A percentile compares a stretch with the other conserved stretches of the same genome.
Conservation (phyloP, 805 yeast genomes). For the Nakazawaea pomicola region DNA sequence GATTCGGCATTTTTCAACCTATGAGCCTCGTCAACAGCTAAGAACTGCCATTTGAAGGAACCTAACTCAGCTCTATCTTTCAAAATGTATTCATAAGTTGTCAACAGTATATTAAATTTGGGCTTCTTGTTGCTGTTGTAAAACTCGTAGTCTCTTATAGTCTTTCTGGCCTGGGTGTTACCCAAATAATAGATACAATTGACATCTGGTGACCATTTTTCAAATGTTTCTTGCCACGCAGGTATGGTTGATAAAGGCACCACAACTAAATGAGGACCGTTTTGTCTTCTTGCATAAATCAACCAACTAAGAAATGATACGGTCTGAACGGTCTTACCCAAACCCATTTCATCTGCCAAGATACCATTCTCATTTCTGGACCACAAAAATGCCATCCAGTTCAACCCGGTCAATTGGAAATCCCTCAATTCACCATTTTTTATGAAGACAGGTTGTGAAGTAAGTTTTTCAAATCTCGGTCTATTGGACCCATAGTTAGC, state of each 20-base stretch:
- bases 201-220: conserved; percentile 94
- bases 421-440: conserved; percentile 91
- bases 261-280: conserved; percentile 95
- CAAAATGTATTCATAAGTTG: conserved; percentile 94
- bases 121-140: conserved; percentile 64
- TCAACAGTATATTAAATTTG: conserved; percentile 85
- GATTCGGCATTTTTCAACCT: conserved; percentile 91
- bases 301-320: conserved; percentile 94
- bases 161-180: conserved; percentile 77
- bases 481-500: conserved; percentile 70
- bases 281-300: conserved; percentile 89
- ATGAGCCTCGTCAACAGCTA: conserved; percentile 99
- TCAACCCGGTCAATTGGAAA: conserved; percentile 95
- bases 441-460: conserved; percentile 81
- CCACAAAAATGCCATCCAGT: conserved; percentile 99
- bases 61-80: conserved; percentile 85
- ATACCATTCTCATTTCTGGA: conserved; percentile 96
- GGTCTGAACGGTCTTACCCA: conserved; percentile 97
- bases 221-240: conserved; percentile 99
- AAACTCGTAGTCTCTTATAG: conserved; percentile 81
- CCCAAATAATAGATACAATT: conserved; percentile 93
- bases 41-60: conserved; percentile 84
- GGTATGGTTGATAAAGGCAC: conserved; percentile 96
- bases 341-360: conserved; percentile 97
- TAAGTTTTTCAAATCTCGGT: conserved; percentile 85